Evolutionary conservation across 2,329 filamentous ascomycete species (phyloP), one percentile per base, ranked within the genome.

Genomic region (Mycogone perniciosa): DNA sequence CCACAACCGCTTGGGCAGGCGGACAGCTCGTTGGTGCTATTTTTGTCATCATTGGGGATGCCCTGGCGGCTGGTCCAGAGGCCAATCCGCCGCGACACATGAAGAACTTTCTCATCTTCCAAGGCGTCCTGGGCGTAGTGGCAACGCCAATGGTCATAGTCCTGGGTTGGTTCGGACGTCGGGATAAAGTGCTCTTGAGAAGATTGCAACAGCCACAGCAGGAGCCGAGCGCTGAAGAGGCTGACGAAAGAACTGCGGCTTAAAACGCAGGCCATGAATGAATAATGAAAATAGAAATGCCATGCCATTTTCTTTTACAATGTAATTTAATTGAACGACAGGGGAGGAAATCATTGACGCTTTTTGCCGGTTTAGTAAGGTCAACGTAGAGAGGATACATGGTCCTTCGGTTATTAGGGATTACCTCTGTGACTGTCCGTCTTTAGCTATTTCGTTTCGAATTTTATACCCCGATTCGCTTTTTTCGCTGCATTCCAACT

Each of bases 11-110:
- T 61, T 97, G 93, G 93, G 80, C 81, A 1, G 86, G 86, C 5
- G 92, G 93, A 0, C 92, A 97, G 72, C 69, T 96, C 6, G 70
- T 95, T 1, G 93, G 93, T 9, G 91, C 82, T 2, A 70, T 91
- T 30, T 96, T 96, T 63, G 87, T 96, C 60, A 71, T 99, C 31
- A 70, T 92, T 51, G 87, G 88, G 71, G 85, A 90, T 64, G 88
- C 85, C 13, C 74, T 97, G 55, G 80, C 81, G 57, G 80, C 71
- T 0, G 74, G 73, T 0, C 61, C 65, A 7, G 65, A 70, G 11
- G 81, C 72, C 1, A 60, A 69, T 34, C 88, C 86, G 10, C 85
- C 85, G 0, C 67, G 70, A 13, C 86, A 90, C 62, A 91, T 96
- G 87, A 80, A 77, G 59, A 75, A 77, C 26, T 82, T 86, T 1